Base-by-base conservation (phyloP, 352 stramenopile species). In the Pythium rishiriense region DNA sequence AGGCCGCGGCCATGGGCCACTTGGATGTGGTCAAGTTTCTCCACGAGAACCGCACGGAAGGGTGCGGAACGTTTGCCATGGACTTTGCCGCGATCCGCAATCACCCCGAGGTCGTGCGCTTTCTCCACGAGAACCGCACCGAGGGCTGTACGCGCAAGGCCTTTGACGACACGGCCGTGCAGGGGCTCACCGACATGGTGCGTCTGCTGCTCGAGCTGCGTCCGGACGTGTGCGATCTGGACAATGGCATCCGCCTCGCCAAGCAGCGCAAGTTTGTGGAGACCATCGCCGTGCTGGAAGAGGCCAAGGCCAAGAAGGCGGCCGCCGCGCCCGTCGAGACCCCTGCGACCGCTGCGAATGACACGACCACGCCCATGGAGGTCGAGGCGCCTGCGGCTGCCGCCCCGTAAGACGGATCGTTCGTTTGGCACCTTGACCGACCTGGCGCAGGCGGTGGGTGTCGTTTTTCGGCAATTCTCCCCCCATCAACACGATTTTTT, bases 61-160 rank as follows among this genome's bases (percentile, higher is more conserved):
- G 37, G 15, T 90, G 81, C 61, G 83, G 76, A 24, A 85, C 75
- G 1, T 66, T 74, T 47, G 78, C 81, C 0, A 88, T 90, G 75
- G 70, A 87, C 64, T 79, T 79, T 41, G 79, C 79, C 0, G 79
- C 75, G 10, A 52, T 75, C 26, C 75, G 70, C 47, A 68, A 68
- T 4, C 77, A 85, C 50, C 45, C 79, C 0, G 77, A 84, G 9
- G 62, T 84, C 10, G 68, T 88, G 28, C 48, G 58, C 19, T 90
- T 74, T 35, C 66, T 90, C 35, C 75, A 87, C 29, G 70, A 75
- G 21, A 81, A 87, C 53, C 77, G 79, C 17, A 58, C 49, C 0
- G 81, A 88, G 61, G 79, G 81, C 0, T 88, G 74, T 50, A 87
- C 77, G 4, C 29, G 39, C 9, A 75, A 76, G 59, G 81, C 75